Evolutionary conservation across 768 basidiomycete species (phyloP).

Genomic region (Rickenella mellea): DNA sequence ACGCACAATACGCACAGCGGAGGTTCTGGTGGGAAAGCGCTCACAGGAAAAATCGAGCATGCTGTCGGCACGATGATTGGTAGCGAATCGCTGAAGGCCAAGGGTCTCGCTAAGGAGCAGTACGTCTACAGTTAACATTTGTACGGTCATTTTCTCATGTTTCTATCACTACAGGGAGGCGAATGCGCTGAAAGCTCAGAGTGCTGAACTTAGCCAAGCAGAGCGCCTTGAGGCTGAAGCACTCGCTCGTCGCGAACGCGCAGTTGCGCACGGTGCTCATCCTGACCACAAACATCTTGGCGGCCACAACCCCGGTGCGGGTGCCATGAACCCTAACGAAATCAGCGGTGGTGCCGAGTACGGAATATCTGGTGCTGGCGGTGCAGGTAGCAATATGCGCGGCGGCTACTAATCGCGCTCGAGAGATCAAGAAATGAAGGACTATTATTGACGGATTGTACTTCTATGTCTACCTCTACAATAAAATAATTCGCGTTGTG

Average conservation of each 20-base stretch:
- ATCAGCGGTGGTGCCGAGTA: neutral
- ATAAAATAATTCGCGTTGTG: no score
- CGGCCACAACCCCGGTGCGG: slow-evolving; percentile 6
- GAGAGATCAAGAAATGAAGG: neutral
- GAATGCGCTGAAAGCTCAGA: slow-evolving; percentile 32
- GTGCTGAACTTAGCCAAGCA: slow-evolving; percentile 40
- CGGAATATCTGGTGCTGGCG: neutral
- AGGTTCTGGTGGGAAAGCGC: slow-evolving; percentile 20
- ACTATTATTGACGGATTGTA: no score
- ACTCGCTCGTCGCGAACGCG: slow-evolving; percentile 36
- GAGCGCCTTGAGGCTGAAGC: slow-evolving; percentile 46
- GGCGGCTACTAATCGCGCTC: neutral
- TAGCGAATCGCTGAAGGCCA: slow-evolving; percentile 35
- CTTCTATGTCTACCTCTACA: no score
- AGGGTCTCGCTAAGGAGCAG: slow-evolving; percentile 42
- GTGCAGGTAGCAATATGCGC: neutral
- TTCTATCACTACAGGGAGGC: slow-evolving; percentile 28
- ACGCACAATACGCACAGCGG: neutral
- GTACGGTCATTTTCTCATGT: neutral
- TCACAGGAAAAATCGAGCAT: slow-evolving; percentile 39
- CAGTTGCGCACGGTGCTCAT: slow-evolving; percentile 39
- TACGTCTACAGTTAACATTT: slow-evolving; percentile 11
- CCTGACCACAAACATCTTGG: slow-evolving; percentile 22
- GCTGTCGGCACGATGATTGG: slow-evolving; percentile 35
- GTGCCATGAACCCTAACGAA: neutral